Percentiles rank a stretch among this genome's conserved stretches.
Evolutionary conservation across 1,284 basidiomycete species (phyloP).

Genomic region (Heterobasidion parviporum): DNA sequence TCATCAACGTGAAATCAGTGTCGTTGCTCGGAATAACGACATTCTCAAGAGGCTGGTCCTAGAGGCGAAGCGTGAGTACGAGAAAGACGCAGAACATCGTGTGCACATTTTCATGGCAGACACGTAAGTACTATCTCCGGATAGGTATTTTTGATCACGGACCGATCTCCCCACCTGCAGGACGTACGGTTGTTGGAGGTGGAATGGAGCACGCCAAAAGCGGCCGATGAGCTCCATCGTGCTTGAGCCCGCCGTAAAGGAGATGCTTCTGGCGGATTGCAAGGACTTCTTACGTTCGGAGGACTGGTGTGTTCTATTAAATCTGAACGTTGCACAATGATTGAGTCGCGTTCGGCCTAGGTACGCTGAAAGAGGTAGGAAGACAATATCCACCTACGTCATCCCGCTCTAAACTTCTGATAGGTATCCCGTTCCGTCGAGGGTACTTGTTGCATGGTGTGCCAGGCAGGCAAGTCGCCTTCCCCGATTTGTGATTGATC

Average conservation of each 20-base stretch:
- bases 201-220: conserved; percentile 80
- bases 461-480: conserved; percentile 57
- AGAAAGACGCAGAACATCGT: conserved; percentile 80
- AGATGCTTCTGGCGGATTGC: conserved; percentile 79
- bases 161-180: conserved; percentile 21
- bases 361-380: conserved; percentile 77
- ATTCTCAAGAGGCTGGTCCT: conserved; percentile 77
- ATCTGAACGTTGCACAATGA: background rate
- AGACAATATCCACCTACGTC: conserved; percentile 15
- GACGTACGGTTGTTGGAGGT: conserved; percentile 70
- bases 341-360: conserved; percentile 25
- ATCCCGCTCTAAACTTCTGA: conserved; percentile 9
- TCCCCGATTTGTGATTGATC: conserved; percentile 9
- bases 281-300: conserved; percentile 77
- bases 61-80: conserved; percentile 79
- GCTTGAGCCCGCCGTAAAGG: conserved; percentile 76
- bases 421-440: conserved; percentile 79
- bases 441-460: conserved; percentile 81
- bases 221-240: conserved; percentile 83
- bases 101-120: conserved; percentile 83
- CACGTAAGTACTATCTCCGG: conserved; percentile 44
- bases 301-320: conserved; percentile 53
- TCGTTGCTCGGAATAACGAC: conserved; percentile 77
- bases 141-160: conserved; percentile 4
- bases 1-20: conserved; percentile 32